Conservation (phyloP, 352 stramenopile species). For the Globisporangium polare region DNA sequence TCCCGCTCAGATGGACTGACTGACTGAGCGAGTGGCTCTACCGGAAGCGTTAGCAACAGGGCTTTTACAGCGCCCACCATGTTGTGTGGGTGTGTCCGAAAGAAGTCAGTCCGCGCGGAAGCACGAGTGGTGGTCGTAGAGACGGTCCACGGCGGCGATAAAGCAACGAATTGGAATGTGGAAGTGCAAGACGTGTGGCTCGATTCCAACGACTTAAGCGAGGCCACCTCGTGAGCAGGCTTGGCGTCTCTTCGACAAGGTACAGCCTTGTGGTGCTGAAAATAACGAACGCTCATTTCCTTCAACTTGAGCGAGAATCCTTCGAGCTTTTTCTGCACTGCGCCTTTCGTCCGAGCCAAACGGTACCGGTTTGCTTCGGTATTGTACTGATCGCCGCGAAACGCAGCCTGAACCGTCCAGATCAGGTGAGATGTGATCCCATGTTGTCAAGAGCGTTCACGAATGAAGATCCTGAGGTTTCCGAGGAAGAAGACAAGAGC, state of each 20-base stretch:
- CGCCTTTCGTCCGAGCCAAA: no score
- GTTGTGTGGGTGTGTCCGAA: background rate
- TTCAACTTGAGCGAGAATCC: background rate
- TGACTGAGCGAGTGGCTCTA: background rate
- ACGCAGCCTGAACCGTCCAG: no score
- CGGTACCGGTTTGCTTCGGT: no score
- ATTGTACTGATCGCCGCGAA: no score
- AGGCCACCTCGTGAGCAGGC: background rate
- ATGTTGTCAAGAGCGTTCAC: no score
- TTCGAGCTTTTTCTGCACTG: background rate
- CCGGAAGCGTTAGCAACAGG: background rate
- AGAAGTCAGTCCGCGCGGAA: background rate
- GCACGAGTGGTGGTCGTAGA: background rate
- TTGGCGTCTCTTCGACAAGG: background rate
- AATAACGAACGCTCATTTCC: background rate
- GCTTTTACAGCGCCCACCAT: background rate
- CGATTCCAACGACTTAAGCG: no score
- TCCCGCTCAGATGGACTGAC: background rate
- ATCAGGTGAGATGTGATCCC: no score
- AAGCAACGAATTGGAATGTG: no score
- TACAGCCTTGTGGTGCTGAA: background rate
- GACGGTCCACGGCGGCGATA: background rate
- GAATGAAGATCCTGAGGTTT: no score
- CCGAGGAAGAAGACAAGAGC: no score
- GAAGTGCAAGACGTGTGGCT: no score